These are phyloP conservation scores for Sporopachydermia cereana DNA, from an alignment of 1,139 yeast genomes.

Conservation along the genomic window DNA sequence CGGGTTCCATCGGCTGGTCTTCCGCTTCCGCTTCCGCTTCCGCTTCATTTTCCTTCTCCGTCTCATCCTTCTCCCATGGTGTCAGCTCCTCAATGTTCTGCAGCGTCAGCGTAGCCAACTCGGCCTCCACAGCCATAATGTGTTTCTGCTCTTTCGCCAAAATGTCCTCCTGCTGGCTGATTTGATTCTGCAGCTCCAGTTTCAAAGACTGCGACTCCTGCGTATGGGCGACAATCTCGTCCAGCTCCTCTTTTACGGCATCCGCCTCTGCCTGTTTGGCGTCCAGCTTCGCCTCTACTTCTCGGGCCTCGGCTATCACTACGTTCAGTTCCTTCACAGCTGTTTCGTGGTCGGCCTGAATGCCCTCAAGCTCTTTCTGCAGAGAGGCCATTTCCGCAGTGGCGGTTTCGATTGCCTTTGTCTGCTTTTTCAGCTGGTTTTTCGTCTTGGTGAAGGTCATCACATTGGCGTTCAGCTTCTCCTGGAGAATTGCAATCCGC, in stretches of 20 bases:
- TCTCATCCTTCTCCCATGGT: conserved; percentile 28
- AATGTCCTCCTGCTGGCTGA: conserved; percentile 12
- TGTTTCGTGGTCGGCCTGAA: conserved; percentile 14
- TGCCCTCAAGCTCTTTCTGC: conserved; percentile 26
- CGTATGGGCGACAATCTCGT: conserved; percentile 8
- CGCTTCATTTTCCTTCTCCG: conserved; percentile 23
- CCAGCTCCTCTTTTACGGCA: conserved; percentile 9
- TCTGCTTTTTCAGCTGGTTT: conserved; percentile 49
- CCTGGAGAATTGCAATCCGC: conserved; percentile 48
- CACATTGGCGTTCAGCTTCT: conserved; percentile 50
- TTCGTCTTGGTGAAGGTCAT: conserved; percentile 52
- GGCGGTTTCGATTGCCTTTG: conserved; percentile 35
- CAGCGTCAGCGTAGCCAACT: conserved; percentile 13
- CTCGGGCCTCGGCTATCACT: conserved; percentile 16
- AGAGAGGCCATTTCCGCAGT: conserved; percentile 25
- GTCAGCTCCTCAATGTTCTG: conserved; percentile 25
- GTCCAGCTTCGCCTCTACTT: conserved; percentile 27
- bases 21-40: conserved; percentile 28
- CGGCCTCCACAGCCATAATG: conserved; percentile 17
- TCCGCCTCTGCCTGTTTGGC: conserved; percentile 14
- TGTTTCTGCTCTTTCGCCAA: conserved; percentile 18
- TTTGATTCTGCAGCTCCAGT: conserved; percentile 10
- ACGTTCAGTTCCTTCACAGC: conserved; percentile 8
- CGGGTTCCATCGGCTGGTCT: conserved; percentile 54
- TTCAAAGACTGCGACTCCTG: conserved; percentile 7